Base-by-base conservation (phyloP, 1,284 basidiomycete genomes). In the Grifola frondosa region DNA sequence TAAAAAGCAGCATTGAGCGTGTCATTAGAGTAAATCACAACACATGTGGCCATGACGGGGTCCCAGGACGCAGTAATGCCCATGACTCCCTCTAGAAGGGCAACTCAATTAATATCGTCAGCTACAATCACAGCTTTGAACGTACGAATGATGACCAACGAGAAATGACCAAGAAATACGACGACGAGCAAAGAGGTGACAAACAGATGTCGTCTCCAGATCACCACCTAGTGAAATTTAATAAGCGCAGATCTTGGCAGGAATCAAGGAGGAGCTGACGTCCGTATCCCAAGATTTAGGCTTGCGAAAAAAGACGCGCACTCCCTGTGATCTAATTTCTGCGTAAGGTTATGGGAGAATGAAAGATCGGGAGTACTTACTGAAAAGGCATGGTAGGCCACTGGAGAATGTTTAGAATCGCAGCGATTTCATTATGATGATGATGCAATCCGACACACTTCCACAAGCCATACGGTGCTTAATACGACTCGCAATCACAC, bases 1-100 rank as follows among this genome's bases (percentile, higher is more conserved):
- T 52, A 52, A 42, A 52, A 52, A 11, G 37, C 25, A 20, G 49
- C 46, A 47, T 49, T 47, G 6, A 43, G 35, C 15, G 45, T 16
- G 25, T 46, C 30, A 25, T 42, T 52, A 4, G 50, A 47, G 6
- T 22, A 23, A 3, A 47, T 37, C 11, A 52, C 40, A 6, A 30
- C 23, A 19, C 50, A 52, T 3, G 50, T 26, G 4, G 23, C 26
- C 10, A 29, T 11, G 5, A 37, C 15, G 3, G 36, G 16, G 15
- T 36, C 30, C 44, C 45, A 49, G 3, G n/a, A 6, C 16, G 48
- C 44, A 19, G 42, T 15, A 2, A 49, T 45, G 20, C 50, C 47
- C 21, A 37, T 13, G 8, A 17, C 30, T n/a, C 39, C 42, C 39
- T 52, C 50, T 52, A 16, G 29, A 21, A 15, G 9, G 15, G n/a